Evolutionary conservation across 129 eudicot species (phyloP).

Genomic region (Heracleum sosnowskyi): DNA sequence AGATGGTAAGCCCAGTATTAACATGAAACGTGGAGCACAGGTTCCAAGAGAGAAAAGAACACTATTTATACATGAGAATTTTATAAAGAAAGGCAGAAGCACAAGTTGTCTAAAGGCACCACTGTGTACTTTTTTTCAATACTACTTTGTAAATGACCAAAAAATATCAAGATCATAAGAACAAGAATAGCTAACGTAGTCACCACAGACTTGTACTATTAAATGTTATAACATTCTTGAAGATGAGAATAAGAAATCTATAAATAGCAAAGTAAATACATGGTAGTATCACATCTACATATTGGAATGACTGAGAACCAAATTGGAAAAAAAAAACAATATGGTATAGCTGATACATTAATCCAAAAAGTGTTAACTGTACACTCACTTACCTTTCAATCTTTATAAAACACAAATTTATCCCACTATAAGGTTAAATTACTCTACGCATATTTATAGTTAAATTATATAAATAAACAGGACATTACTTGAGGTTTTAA

Average conservation of each 20-base stretch:
- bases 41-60: neutral
- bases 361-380: neutral
- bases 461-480: neutral
- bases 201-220: neutral
- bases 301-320: neutral
- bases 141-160: neutral
- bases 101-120: neutral
- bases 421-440: neutral
- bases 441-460: neutral
- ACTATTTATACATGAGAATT: neutral
- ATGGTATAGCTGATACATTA: neutral
- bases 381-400: neutral
- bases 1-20: slow-evolving; percentile 4
- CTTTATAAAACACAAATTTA: neutral
- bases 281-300: neutral
- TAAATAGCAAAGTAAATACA: neutral
- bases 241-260: neutral
- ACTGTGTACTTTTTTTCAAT: neutral
- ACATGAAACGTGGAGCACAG: neutral
- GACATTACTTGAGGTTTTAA: slow-evolving; percentile 54
- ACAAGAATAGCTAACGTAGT: neutral
- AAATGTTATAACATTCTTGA: neutral
- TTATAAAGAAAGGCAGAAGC: neutral
- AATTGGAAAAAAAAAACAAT: neutral
- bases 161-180: neutral